phyloP scores from a whole-genome alignment of 2,329 filamentous ascomycete species.

The Claviceps cyperi region DNA sequence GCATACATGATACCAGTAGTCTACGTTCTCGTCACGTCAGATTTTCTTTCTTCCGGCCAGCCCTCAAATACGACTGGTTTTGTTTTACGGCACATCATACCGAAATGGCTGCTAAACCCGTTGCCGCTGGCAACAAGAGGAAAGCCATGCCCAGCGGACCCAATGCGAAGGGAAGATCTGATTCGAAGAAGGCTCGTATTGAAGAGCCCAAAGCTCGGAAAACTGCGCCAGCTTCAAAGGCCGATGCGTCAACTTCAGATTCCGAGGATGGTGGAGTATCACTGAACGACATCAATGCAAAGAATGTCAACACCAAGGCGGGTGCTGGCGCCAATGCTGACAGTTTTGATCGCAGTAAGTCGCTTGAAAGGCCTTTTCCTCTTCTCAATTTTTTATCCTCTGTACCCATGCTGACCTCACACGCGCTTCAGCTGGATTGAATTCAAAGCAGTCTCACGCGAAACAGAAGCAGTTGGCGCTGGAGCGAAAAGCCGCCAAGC shows the following conservation, averaged over 20 bases:
- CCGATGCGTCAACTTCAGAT: slow-evolving; percentile 28
- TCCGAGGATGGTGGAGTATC: slow-evolving; percentile 36
- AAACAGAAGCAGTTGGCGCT: slow-evolving; percentile 82
- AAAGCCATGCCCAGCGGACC: slow-evolving; percentile 30
- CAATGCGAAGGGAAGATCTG: slow-evolving; percentile 24
- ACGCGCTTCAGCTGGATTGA: slow-evolving; percentile 16
- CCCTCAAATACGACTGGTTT: background rate
- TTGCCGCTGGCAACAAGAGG: slow-evolving; percentile 38
- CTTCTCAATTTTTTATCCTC: background rate
- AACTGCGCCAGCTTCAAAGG: slow-evolving; percentile 16
- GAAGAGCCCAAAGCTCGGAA: slow-evolving; percentile 17
- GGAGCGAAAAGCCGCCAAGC: slow-evolving; percentile 86
- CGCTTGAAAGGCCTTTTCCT: background rate
- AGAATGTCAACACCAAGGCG: slow-evolving; percentile 17
- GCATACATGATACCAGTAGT: no score
- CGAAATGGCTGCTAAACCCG: slow-evolving; percentile 34
- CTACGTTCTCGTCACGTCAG: background rate
- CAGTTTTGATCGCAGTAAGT: slow-evolving; percentile 28
- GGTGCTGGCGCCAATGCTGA: slow-evolving; percentile 21
- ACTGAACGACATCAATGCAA: slow-evolving; percentile 23
- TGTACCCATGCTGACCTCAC: background rate
- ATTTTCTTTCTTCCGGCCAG: background rate
- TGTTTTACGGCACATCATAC: slow-evolving; percentile 1
- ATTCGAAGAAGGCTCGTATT: slow-evolving; percentile 37
- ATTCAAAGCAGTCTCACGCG: slow-evolving; percentile 72